These are phyloP conservation scores for Rhinocladiella mackenziei DNA, from an alignment of 2,329 filamentous ascomycete species.

Conservation along the genomic window DNA sequence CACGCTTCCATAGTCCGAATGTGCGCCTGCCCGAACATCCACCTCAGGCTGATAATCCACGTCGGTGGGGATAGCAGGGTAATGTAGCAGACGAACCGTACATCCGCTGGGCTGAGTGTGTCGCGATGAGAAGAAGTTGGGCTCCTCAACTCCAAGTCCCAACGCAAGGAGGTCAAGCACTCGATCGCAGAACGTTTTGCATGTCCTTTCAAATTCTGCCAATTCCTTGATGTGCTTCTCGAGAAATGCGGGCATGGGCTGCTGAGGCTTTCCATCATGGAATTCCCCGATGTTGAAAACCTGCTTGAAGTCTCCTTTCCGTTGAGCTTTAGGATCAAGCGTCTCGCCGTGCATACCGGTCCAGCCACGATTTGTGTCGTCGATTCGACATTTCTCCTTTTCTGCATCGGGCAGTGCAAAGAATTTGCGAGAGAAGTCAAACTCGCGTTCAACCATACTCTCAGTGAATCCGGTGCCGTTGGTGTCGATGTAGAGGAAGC, in stretches of 20 bases:
- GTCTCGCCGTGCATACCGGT: conserved; percentile 82
- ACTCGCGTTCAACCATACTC: conserved; percentile 64
- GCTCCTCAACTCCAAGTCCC: conserved; percentile 60
- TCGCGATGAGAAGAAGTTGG: conserved; percentile 35
- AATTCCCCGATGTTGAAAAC: conserved; percentile 91
- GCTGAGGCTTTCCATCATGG: conserved; percentile 62
- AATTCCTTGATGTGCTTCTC: conserved; percentile 58
- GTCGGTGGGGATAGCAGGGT: conserved; percentile 55
- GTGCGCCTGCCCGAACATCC: conserved; percentile 71
- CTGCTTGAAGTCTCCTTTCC: conserved; percentile 86
- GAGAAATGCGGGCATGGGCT: conserved; percentile 69
- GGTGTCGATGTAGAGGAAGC: conserved; percentile 86
- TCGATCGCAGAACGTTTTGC: conserved; percentile 66
- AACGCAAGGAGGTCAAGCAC: conserved; percentile 74
- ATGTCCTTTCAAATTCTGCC: conserved; percentile 63
- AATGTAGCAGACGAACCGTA: conserved; percentile 69
- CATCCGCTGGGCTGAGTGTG: conserved; percentile 55
- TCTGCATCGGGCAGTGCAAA: conserved; percentile 37
- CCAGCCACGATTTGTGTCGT: conserved; percentile 80
- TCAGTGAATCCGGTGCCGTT: conserved; percentile 64
- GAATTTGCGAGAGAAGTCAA: conserved; percentile 59
- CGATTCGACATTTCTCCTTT: conserved; percentile 64
- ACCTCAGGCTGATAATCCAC: conserved; percentile 45
- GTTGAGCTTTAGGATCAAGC: conserved; percentile 76
- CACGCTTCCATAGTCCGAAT: conserved; percentile 46